These are phyloP conservation scores for Apiotrichum siamense DNA, from an alignment of 1,284 basidiomycete genomes.

Conservation along the genomic window DNA sequence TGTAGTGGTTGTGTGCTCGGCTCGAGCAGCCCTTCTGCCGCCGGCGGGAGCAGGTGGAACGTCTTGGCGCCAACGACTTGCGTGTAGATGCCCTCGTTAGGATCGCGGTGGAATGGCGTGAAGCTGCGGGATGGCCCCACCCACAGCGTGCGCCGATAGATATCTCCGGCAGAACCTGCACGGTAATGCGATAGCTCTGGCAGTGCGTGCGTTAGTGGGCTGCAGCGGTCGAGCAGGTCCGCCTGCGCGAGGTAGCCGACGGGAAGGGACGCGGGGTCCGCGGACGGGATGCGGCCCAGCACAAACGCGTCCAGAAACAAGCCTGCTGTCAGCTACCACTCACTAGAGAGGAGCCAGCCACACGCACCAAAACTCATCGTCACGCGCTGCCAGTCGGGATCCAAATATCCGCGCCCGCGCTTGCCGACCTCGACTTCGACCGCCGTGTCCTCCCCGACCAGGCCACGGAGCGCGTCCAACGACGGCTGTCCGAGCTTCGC, in stretches of 20 bases:
- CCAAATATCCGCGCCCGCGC: constrained; percentile 35
- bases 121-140: constrained; percentile 36
- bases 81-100: constrained; percentile 40
- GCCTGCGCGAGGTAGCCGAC: constrained; percentile 43
- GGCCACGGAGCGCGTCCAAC: not conserved
- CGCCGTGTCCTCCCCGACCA: constrained; percentile 24
- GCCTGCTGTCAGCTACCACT: constrained; percentile 18
- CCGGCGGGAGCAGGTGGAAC: constrained; percentile 37
- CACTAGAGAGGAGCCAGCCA: no score
- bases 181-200: constrained; percentile 31
- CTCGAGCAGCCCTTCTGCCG: constrained; percentile 19
- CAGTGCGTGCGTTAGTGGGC: constrained; percentile 11
- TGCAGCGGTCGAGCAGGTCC: constrained; percentile 25
- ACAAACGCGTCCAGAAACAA: constrained; percentile 44
- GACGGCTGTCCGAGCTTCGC: no score
- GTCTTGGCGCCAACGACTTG: constrained; percentile 36
- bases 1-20: constrained; percentile 1
- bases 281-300: constrained; percentile 29
- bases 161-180: constrained; percentile 19
- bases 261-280: constrained; percentile 22
- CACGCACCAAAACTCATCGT: constrained; percentile 37
- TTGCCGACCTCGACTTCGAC: constrained; percentile 40
- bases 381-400: constrained; percentile 32
- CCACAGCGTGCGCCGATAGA: constrained; percentile 40
- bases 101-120: constrained; percentile 43